Percentiles rank a stretch among this genome's conserved stretches.
Conservation (phyloP, 352 stramenopile genomes). For the Pythium vanterpoolii region DNA sequence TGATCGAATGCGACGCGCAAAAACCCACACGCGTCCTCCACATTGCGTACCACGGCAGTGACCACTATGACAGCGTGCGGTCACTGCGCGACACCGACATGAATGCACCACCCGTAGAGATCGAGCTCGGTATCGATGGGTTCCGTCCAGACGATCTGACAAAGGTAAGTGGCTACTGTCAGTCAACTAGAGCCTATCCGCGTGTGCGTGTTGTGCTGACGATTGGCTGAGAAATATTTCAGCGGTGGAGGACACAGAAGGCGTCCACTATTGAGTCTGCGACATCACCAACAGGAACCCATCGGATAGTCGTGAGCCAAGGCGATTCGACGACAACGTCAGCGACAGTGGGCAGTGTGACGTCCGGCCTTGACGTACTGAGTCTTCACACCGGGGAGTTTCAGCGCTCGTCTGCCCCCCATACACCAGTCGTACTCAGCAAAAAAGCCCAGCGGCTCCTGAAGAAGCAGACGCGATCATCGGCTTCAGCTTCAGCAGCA, state of each 20-base stretch:
- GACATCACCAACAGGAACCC: background rate
- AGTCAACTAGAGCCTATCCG: background rate
- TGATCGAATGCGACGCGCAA: slow-evolving; percentile 69
- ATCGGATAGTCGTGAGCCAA: slow-evolving; percentile 14
- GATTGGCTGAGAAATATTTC: background rate
- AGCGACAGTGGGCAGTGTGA: background rate
- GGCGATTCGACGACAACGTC: background rate
- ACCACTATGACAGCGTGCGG: slow-evolving; percentile 84
- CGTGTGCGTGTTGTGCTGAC: background rate
- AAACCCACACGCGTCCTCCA: slow-evolving; percentile 50
- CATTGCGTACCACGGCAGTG: slow-evolving; percentile 65
- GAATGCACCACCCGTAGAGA: slow-evolving; percentile 35
- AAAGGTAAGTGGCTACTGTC: slow-evolving; percentile 32
- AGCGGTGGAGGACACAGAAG: slow-evolving; percentile 21
- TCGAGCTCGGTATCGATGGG: slow-evolving; percentile 56
- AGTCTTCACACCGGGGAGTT: background rate
- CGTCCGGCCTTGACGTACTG: background rate
- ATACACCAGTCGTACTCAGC: slow-evolving; percentile 19
- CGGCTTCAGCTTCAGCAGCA: background rate
- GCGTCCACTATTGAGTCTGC: background rate
- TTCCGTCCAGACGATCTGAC: slow-evolving; percentile 55
- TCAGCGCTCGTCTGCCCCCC: background rate
- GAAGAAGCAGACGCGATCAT: slow-evolving; percentile 13
- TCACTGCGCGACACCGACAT: slow-evolving; percentile 36
- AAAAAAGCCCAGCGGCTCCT: slow-evolving; percentile 26